Evolutionary conservation across 371 early-diverging fungal genomes (phyloP).

Genomic region (Lichtheimia ramosa): DNA sequence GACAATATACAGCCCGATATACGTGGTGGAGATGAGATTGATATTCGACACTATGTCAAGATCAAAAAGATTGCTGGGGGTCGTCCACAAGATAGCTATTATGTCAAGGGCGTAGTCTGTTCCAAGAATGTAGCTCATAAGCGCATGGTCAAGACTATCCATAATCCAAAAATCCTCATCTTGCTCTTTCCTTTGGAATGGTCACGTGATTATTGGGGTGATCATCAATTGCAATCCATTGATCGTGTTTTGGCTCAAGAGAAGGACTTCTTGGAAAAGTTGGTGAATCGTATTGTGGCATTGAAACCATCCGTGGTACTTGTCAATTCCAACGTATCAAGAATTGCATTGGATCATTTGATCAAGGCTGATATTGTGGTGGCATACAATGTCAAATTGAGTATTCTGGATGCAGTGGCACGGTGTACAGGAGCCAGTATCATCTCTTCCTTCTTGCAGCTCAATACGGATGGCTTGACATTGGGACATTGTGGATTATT

Average conservation of each 20-base stretch:
- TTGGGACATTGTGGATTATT: conserved; percentile 76
- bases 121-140: conserved; percentile 92
- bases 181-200: conserved; percentile 89
- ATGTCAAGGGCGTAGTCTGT: conserved; percentile 85
- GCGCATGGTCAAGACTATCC: conserved; percentile 71
- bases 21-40: conserved; percentile 80
- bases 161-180: conserved; percentile 80
- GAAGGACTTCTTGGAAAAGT: conserved; percentile 74
- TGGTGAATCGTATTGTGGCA: conserved; percentile 79
- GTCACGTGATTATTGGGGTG: conserved; percentile 70
- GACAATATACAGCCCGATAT: conserved; percentile 72
- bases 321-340: conserved; percentile 80
- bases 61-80: conserved; percentile 96
- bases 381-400: conserved; percentile 82
- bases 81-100: conserved; percentile 73
- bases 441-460: conserved; percentile 79
- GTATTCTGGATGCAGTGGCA: conserved; percentile 81
- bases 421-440: conserved; percentile 86
- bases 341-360: conserved; percentile 85
- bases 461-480: conserved; percentile 64
- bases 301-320: conserved; percentile 83
- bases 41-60: conserved; percentile 88
- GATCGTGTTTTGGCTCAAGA: conserved; percentile 85
- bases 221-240: conserved; percentile 78
- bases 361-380: conserved; percentile 78